phyloP scores from a whole-genome alignment of 768 basidiomycete species.

The Pleurotus giganteus region DNA sequence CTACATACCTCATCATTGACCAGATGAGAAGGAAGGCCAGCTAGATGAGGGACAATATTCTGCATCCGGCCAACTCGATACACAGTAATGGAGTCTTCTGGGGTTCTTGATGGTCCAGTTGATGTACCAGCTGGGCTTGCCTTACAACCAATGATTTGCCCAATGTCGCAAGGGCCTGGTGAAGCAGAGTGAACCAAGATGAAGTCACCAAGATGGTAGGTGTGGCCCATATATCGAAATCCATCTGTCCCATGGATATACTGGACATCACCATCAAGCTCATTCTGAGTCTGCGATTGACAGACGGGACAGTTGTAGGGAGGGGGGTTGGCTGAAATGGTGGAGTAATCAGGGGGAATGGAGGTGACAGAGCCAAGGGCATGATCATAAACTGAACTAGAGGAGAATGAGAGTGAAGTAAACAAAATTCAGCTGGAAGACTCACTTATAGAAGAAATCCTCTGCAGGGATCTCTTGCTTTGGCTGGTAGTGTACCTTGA shows the following conservation, averaged over 20 bases:
- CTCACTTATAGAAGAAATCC: slow-evolving; percentile 61
- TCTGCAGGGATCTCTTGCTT: slow-evolving; percentile 24
- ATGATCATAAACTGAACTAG: slow-evolving; percentile 52
- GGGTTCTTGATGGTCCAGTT: too few species aligned
- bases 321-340: slow-evolving; percentile 24
- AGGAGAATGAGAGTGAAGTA: slow-evolving; percentile 6
- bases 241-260: slow-evolving; percentile 37
- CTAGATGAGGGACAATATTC: background rate
- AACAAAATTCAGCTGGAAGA: slow-evolving; percentile 2
- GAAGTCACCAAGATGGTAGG: slow-evolving; percentile 64
- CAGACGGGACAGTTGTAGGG: slow-evolving; percentile 59
- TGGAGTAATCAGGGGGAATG: slow-evolving; percentile 24
- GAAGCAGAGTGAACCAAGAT: slow-evolving; percentile 43
- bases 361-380: slow-evolving; percentile 43
- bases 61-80: background rate
- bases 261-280: slow-evolving; percentile 26
- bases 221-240: slow-evolving; percentile 40
- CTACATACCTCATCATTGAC: slow-evolving; percentile 57
- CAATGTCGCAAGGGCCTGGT: slow-evolving; percentile 55
- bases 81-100: background rate
- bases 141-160: slow-evolving; percentile 40
- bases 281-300: slow-evolving; percentile 25
- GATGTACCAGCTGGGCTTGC: background rate
- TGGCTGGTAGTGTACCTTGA: slow-evolving; percentile 36
- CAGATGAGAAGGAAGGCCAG: slow-evolving; percentile 31